phyloP scores from a whole-genome alignment of 306 rosid species.

The Pueraria montana region DNA sequence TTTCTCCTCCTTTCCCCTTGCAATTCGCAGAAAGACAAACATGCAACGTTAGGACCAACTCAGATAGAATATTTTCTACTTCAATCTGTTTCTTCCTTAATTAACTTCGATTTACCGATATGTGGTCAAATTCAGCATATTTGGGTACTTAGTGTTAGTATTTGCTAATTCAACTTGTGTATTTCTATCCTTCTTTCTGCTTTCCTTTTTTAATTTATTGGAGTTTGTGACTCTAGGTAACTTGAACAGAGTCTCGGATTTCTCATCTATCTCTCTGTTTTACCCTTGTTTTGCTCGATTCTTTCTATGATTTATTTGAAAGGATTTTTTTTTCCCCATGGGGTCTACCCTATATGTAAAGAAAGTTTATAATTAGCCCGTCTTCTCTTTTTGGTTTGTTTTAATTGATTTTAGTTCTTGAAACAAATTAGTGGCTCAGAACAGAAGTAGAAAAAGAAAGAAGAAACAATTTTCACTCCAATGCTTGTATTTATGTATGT shows the following conservation, averaged over 20 bases:
- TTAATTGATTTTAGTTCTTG: background rate
- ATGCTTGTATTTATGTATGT: background rate
- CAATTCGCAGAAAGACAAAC: slow-evolving; percentile 6
- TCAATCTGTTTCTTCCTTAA: slow-evolving; percentile 16
- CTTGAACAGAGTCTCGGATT: background rate
- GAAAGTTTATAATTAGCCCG: background rate
- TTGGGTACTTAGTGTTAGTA: background rate
- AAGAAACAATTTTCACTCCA: background rate
- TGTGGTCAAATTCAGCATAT: slow-evolving; percentile 25
- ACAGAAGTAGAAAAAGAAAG: background rate
- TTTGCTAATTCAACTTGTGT: background rate
- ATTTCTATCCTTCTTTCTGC: background rate
- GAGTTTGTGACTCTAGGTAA: background rate
- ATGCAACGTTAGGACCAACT: background rate
- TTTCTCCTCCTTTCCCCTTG: background rate
- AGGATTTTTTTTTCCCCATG: background rate
- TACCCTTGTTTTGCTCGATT: slow-evolving; percentile 24
- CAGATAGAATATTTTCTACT: background rate
- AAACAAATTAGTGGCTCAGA: background rate
- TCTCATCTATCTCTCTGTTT: background rate
- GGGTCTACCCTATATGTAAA: background rate
- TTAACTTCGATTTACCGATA: background rate
- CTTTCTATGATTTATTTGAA: background rate
- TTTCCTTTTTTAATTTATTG: background rate
- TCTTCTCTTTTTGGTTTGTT: slow-evolving; percentile 21